Base-by-base conservation (phyloP, 1,284 basidiomycete species). In the Inonotus obliquus region DNA sequence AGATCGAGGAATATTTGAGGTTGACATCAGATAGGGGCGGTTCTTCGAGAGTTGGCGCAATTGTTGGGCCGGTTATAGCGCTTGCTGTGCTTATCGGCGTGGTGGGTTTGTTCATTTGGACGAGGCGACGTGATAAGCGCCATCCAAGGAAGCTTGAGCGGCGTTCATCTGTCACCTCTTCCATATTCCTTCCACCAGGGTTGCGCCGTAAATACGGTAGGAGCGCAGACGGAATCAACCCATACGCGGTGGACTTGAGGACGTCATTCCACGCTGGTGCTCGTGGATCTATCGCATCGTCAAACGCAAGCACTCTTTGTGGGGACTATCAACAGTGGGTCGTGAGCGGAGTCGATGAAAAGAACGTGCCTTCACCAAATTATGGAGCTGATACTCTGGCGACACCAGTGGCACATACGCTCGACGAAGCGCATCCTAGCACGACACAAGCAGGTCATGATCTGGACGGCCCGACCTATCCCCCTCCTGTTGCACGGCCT, bases 11-110 rank as follows among this genome's bases (percentile, higher is more conserved):
- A 17, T 25, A 13, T 11, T 17, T 19, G 27, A 52, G 38, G 2
- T 35, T 49, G 13, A 37, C 32, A 49, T n/a, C 23, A 6, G 25
- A 25, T 17, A 49, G 45, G 9, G 3, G 11, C 21, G 37, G 37
- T 1, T 5, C 47, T 27, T 38, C 51, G 21, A 53, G 25, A 14
- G 57, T 49, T n/a, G 62, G 62, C 14, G 53, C 38, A 5, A 56
- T 63, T 27, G 62, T 63, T 13, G 62, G 62, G 11, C 57, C 57
- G n/a, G 17, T 63, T n/a, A 23, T 63, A 10, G 58, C 44, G 6
- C 39, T 41, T 25, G 21, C 55, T 5, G 41, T 54, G 17, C 17
- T 59, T 11, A 9, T 44, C 21, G 17, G 37, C 32, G n/a, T 63
- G 7, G 13, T 63, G 13, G n/a, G 49, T 38, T 37, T 63, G 14